phyloP scores from a whole-genome alignment of 2,329 filamentous ascomycete species.

The Exophiala lecanii-corni region DNA sequence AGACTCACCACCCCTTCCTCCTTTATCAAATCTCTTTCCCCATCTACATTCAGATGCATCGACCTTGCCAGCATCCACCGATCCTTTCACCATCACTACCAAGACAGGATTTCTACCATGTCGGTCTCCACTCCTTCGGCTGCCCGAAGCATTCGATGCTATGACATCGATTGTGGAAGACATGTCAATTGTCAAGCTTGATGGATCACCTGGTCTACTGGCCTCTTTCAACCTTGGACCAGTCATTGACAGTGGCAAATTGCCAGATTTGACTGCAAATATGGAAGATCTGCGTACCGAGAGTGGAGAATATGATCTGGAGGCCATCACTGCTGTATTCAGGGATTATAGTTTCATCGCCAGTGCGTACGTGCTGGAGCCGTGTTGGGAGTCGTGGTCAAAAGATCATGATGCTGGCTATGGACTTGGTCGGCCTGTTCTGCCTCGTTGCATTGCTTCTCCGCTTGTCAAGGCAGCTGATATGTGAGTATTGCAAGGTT shows the following conservation, averaged over 20 bases:
- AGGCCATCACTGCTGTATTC: conserved; percentile 79
- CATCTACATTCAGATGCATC: conserved; percentile 41
- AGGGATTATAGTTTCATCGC: conserved; percentile 89
- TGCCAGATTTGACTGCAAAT: conserved; percentile 70
- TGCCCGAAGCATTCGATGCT: conserved; percentile 69
- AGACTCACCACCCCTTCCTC: conserved; percentile 28
- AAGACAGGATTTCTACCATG: conserved; percentile 44
- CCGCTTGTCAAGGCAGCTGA: conserved; percentile 80
- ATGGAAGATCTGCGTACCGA: conserved; percentile 60
- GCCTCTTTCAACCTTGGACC: conserved; percentile 69
- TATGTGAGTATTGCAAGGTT: conserved; percentile 59
- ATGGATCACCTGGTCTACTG: conserved; percentile 72
- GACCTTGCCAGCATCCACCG: conserved; percentile 37
- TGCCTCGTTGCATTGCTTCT: conserved; percentile 71
- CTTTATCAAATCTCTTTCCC: conserved; percentile 39
- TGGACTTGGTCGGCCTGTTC: conserved; percentile 66
- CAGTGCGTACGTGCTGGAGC: conserved; percentile 84
- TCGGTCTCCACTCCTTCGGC: conserved; percentile 38
- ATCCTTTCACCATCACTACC: conserved; percentile 47
- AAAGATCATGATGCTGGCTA: conserved; percentile 61
- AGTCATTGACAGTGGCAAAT: conserved; percentile 60
- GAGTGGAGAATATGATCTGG: conserved; percentile 59
- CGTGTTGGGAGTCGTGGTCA: conserved; percentile 71
- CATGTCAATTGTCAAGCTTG: conserved; percentile 72
- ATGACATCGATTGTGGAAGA: conserved; percentile 68